Conservation (phyloP, 2,329 filamentous ascomycete species). For the Berkeleyomyces basicola region DNA sequence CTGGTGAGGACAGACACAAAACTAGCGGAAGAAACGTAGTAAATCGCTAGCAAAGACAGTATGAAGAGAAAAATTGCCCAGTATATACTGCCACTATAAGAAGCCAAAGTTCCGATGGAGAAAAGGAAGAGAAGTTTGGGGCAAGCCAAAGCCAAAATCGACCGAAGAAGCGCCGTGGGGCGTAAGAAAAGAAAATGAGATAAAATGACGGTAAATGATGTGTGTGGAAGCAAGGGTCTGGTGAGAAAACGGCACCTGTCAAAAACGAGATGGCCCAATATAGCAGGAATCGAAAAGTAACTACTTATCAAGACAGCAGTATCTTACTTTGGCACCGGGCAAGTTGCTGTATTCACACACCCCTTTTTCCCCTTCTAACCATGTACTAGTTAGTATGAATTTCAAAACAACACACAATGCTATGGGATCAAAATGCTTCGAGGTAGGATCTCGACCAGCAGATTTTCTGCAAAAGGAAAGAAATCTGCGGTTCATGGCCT, state of each 20-base stretch:
- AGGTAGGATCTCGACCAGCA: neutral
- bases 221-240: neutral
- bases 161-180: slow-evolving; percentile 19
- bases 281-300: too few relatives aligned
- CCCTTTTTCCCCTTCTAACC: too few relatives aligned
- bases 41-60: neutral
- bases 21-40: neutral
- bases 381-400: too few relatives aligned
- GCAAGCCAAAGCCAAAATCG: slow-evolving; percentile 16
- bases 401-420: too few relatives aligned
- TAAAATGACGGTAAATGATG: neutral
- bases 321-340: too few relatives aligned
- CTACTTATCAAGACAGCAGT: too few relatives aligned
- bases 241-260: too few relatives aligned
- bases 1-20: neutral
- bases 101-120: slow-evolving; percentile 9
- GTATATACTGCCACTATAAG: slow-evolving; percentile 17
- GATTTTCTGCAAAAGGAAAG: neutral
- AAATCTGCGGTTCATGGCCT: too few relatives aligned
- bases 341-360: too few relatives aligned
- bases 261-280: too few relatives aligned
- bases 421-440: neutral
- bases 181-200: neutral
- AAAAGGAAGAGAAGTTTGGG: neutral
- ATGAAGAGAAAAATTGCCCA: neutral